These are phyloP conservation scores for Saxispiralis lemnorum DNA, from an alignment of 495 filamentous ascomycete species.

Conservation along the genomic window DNA sequence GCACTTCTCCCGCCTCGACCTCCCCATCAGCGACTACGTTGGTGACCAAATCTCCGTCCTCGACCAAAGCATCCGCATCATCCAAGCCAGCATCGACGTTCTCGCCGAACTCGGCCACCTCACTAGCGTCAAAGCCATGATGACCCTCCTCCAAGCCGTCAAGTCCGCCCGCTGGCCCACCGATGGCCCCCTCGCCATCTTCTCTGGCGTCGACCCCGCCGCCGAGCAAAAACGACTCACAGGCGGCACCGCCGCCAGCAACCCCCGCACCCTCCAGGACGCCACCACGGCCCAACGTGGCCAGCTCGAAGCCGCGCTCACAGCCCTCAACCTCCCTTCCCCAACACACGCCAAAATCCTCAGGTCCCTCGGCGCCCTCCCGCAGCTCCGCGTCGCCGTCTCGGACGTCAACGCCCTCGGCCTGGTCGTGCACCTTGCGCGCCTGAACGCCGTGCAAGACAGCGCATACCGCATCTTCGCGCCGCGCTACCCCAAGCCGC, in stretches of 20 bases:
- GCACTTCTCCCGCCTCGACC: conserved; percentile 76
- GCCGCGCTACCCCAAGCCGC: conserved; percentile 79
- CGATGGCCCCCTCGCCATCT: conserved; percentile 59
- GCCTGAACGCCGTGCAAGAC: conserved; percentile 41
- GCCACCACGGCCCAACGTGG: conserved; percentile 28
- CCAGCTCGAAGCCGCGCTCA: conserved; percentile 16
- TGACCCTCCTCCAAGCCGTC: conserved; percentile 73
- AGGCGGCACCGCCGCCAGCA: conserved; percentile 18
- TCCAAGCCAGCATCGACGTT: conserved; percentile 80
- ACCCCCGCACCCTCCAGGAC: conserved; percentile 24
- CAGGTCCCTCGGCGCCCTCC: conserved; percentile 43
- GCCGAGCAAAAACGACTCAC: conserved; percentile 23
- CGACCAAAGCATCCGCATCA: conserved; percentile 91
- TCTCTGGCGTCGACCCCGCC: conserved; percentile 54
- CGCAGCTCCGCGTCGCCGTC: conserved; percentile 48
- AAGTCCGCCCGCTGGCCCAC: conserved; percentile 85
- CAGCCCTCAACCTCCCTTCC: conserved; percentile 17
- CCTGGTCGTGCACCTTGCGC: conserved; percentile 43
- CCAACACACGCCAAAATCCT: conserved; percentile 27
- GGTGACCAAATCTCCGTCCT: conserved; percentile 70
- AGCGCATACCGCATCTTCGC: conserved; percentile 58
- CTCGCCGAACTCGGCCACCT: conserved; percentile 78
- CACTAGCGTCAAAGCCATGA: conserved; percentile 55
- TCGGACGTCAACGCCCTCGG: conserved; percentile 39
- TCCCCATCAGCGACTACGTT: conserved; percentile 93